Evolutionary conservation across 78 protist genomes (phyloP).

Genomic region (Pigoraptor vietnamica): DNA sequence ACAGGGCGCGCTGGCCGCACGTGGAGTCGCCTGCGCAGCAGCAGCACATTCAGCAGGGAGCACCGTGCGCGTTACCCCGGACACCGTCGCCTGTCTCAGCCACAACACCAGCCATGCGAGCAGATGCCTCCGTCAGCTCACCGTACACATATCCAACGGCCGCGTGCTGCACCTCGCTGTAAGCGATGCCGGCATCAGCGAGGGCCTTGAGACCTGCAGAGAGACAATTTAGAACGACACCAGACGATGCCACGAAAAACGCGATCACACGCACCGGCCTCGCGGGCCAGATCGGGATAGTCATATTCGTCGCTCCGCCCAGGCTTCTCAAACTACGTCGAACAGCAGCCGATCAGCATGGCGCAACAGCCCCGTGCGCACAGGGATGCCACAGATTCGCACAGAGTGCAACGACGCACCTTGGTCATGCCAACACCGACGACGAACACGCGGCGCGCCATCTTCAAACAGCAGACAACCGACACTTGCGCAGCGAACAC

Average conservation of each 20-base stretch:
- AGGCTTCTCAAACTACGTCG: conserved; percentile 26
- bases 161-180: conserved; percentile 26
- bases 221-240: too few relatives aligned
- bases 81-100: too few relatives aligned
- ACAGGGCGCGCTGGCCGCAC: conserved; percentile 41
- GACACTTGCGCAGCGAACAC: too few relatives aligned
- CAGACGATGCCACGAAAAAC: not conserved
- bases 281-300: conserved; percentile 29
- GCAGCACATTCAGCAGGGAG: too few relatives aligned
- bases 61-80: too few relatives aligned
- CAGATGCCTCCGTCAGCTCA: too few relatives aligned
- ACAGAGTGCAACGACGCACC: not conserved
- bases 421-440: conserved; percentile 45
- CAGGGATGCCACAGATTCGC: not conserved
- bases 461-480: too few relatives aligned
- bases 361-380: not conserved
- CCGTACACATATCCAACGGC: conserved; percentile 18
- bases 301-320: conserved; percentile 10
- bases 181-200: conserved; percentile 17
- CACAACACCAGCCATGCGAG: too few relatives aligned
- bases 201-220: conserved; percentile 24
- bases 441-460: conserved; percentile 14
- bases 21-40: conserved; percentile 52
- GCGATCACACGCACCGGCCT: not conserved
- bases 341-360: not conserved